Evolutionary conservation across 306 rosid genomes (phyloP).

Genomic region (Medicago lupulina): DNA sequence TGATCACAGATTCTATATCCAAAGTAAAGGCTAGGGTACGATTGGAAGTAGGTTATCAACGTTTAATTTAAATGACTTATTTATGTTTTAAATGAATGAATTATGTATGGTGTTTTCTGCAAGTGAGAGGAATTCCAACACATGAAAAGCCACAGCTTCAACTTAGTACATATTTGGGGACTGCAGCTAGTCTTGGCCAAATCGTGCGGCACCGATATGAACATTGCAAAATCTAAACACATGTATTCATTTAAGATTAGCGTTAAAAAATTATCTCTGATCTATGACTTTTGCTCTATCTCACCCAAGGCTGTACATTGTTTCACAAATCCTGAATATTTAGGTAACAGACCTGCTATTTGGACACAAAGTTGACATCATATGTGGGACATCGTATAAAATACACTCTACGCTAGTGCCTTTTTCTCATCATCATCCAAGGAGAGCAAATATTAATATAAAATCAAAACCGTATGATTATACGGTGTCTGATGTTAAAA

Average conservation of each 20-base stretch:
- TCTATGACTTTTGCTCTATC: neutral
- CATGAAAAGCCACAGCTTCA: neutral
- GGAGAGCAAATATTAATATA: too few species aligned
- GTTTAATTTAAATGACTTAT: neutral
- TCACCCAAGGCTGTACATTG: slow-evolving; percentile 1
- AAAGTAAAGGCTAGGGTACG: neutral
- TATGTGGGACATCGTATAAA: too few species aligned
- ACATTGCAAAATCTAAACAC: neutral
- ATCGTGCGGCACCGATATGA: neutral
- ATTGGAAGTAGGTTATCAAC: neutral
- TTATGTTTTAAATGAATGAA: neutral
- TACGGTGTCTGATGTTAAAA: too few species aligned
- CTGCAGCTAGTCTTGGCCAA: neutral
- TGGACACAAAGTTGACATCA: too few species aligned
- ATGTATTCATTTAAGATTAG: neutral
- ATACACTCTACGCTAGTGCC: too few species aligned
- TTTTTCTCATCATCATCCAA: too few species aligned
- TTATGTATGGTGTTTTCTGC: neutral
- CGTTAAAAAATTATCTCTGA: neutral
- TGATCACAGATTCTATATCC: slow-evolving; percentile 9
- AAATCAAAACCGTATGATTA: too few species aligned
- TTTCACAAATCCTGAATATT: slow-evolving; percentile 12
- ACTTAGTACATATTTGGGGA: neutral
- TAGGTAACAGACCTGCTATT: neutral
- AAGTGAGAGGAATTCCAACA: neutral